Evolutionary conservation across 108 stramenopile genomes (phyloP).

Genomic region (Fragilaria crotonensis): DNA sequence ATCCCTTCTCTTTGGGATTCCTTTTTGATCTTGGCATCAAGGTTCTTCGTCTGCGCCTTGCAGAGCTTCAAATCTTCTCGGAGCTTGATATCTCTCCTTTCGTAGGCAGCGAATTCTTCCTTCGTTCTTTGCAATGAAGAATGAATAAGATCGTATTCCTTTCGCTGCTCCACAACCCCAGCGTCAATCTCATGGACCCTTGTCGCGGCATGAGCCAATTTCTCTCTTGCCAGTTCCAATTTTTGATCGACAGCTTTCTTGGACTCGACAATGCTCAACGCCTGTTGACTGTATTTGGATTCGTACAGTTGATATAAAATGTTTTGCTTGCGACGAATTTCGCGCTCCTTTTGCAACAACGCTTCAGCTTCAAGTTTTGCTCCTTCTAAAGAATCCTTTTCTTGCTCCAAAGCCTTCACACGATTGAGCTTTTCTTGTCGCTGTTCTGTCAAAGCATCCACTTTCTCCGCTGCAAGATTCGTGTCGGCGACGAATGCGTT

Average conservation of each 20-base stretch:
- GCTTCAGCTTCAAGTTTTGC: constrained; percentile 89
- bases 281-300: constrained; percentile 37
- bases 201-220: constrained; percentile 33
- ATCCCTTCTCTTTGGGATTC: constrained; percentile 57
- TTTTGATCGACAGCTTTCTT: constrained; percentile 28
- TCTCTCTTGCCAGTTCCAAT: constrained; percentile 36
- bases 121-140: constrained; percentile 63
- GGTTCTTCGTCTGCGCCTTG: constrained; percentile 65
- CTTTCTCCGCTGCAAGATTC: constrained; percentile 69
- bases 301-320: constrained; percentile 75
- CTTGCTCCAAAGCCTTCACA: constrained; percentile 94
- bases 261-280: constrained; percentile 20
- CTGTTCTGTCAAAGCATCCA: constrained; percentile 73
- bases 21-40: constrained; percentile 55
- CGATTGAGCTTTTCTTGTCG: constrained; percentile 92
- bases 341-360: constrained; percentile 74
- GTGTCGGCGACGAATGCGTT: constrained; percentile 90
- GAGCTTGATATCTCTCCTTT: constrained; percentile 90
- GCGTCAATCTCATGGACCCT: constrained; percentile 60
- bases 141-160: constrained; percentile 56
- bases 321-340: constrained; percentile 86
- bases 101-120: constrained; percentile 83
- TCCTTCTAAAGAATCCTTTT: constrained; percentile 82
- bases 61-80: constrained; percentile 87
- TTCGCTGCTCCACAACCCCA: constrained; percentile 38